These are phyloP conservation scores for Monoraphidium neglectum DNA, from an alignment of 139 green algal species.

Conservation along the genomic window DNA sequence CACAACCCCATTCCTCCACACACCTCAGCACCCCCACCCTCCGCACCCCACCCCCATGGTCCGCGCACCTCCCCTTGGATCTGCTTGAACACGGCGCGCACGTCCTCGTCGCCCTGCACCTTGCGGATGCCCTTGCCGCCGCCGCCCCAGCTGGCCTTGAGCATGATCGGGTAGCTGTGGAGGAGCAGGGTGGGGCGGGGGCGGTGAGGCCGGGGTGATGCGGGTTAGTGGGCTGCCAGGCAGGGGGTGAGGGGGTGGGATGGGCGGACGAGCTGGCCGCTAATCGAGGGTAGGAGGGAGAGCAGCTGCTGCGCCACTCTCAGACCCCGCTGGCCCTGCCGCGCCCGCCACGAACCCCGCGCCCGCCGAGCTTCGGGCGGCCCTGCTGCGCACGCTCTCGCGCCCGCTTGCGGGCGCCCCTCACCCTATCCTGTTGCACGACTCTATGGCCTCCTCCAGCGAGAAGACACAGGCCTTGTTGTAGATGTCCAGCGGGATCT, in stretches of 20 bases:
- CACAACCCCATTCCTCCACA: neutral
- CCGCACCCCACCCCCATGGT: slow-evolving; percentile 30
- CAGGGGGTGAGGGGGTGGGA: no score
- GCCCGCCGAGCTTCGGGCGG: no score
- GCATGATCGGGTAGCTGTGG: slow-evolving; percentile 88
- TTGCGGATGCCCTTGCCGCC: slow-evolving; percentile 93
- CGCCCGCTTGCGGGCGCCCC: no score
- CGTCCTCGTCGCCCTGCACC: slow-evolving; percentile 75
- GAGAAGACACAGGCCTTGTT: slow-evolving; percentile 66
- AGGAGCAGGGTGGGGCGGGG: neutral
- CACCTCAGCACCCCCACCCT: neutral
- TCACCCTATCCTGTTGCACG: slow-evolving; percentile 76
- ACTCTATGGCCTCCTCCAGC: slow-evolving; percentile 70
- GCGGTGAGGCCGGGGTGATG: no score
- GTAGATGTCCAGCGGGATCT: slow-evolving; percentile 20
- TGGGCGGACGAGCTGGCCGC: no score
- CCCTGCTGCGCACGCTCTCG: no score
- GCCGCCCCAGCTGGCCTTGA: slow-evolving; percentile 95
- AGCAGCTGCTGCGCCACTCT: no score
- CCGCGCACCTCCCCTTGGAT: slow-evolving; percentile 93
- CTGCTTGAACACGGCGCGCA: slow-evolving; percentile 86
- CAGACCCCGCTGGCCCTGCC: no score
- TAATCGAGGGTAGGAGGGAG: no score
- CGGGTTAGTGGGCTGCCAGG: no score
- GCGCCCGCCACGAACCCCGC: no score